phyloP scores from a whole-genome alignment of 352 stramenopile genomes.

The Pythium dissotocum region DNA sequence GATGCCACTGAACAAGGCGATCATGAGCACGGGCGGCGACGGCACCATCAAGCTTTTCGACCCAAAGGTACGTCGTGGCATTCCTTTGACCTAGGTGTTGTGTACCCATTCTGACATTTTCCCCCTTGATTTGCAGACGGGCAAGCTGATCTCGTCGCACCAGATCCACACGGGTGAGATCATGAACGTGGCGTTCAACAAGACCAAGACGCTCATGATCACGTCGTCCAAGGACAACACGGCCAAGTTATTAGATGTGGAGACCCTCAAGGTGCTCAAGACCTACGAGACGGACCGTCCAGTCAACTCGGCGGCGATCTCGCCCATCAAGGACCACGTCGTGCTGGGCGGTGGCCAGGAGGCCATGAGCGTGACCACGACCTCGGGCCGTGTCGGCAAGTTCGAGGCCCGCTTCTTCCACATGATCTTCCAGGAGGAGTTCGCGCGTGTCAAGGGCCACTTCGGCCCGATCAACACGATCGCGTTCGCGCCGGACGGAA shows the following conservation, averaged over 20 bases:
- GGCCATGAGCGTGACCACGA: conserved; percentile 97
- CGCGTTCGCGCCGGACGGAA: conserved; percentile 97
- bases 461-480: conserved; percentile 99
- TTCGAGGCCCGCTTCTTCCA: conserved; percentile 99
- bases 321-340: conserved; percentile 94
- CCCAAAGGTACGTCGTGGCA: conserved; percentile 28
- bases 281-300: conserved; percentile 98
- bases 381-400: conserved; percentile 91
- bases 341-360: conserved; percentile 98
- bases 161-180: conserved; percentile 96
- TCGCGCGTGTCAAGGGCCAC: conserved; percentile 98
- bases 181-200: conserved; percentile 95
- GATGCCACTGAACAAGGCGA: conserved; percentile 86
- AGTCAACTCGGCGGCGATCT: conserved; percentile 98
- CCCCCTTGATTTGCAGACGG: conserved; percentile 35
- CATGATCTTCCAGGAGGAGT: conserved; percentile 98
- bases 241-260: conserved; percentile 95
- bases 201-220: conserved; percentile 96
- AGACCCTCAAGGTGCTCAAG: conserved; percentile 96
- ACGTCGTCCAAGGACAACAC: conserved; percentile 98
- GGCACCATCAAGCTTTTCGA: conserved; percentile 83
- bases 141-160: conserved; percentile 74
- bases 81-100: no score
- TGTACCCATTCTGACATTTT: not conserved
- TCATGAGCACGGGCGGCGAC: conserved; percentile 86